Percentiles rank a stretch among this genome's conserved stretches.
These are phyloP conservation scores for Bathelium albidoporum DNA, from an alignment of 495 filamentous ascomycete species.

Conservation along the genomic window DNA sequence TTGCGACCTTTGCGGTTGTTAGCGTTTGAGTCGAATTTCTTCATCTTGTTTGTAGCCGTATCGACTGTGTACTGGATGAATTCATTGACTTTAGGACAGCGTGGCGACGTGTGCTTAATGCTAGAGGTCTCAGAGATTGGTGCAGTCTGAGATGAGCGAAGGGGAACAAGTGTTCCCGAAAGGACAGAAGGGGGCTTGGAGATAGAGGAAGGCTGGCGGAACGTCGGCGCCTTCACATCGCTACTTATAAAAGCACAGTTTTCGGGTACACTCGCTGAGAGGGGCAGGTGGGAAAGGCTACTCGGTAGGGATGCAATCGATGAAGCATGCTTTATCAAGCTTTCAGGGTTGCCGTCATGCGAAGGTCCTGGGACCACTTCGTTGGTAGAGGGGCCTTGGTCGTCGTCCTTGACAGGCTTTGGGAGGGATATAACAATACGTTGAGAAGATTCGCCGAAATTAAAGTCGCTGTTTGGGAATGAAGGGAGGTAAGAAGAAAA, in stretches of 20 bases:
- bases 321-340: not conserved
- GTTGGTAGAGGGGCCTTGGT: not conserved
- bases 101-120: not conserved
- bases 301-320: not conserved
- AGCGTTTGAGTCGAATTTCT: not conserved
- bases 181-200: not conserved
- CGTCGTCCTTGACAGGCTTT: not conserved
- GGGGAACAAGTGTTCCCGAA: not conserved
- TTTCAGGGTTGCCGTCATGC: not conserved
- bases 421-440: not conserved
- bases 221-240: not conserved
- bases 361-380: not conserved
- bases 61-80: constrained; percentile 1
- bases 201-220: not conserved
- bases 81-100: not conserved
- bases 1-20: not conserved
- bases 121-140: not conserved
- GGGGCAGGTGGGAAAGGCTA: not conserved
- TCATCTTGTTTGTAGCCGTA: not conserved
- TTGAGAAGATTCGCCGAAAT: not conserved
- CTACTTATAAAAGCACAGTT: not conserved
- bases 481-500: not conserved
- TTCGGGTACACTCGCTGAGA: not conserved
- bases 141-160: not conserved
- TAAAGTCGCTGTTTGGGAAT: not conserved